Evolutionary conservation across 2,329 filamentous ascomycete species (phyloP).

Genomic region (Claviceps sp.): DNA sequence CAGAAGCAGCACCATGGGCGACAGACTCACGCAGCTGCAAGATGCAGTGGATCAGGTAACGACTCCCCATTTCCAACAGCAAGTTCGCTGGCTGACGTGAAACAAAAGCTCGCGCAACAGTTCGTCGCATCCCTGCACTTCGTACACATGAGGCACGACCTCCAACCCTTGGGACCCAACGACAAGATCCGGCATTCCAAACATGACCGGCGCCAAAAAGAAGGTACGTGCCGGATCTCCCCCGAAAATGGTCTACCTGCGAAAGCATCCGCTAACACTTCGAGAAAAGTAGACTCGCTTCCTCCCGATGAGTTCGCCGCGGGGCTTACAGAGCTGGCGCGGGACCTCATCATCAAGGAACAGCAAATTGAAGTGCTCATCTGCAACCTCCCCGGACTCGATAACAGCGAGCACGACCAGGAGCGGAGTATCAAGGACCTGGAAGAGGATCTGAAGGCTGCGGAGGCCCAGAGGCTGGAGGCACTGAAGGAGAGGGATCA

Average conservation of each 20-base stretch:
- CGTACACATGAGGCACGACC: slow-evolving; percentile 54
- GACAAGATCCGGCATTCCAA: slow-evolving; percentile 48
- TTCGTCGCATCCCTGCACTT: slow-evolving; percentile 55
- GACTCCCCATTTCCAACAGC: not conserved
- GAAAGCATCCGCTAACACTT: slow-evolving; percentile 1
- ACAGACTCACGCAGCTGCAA: slow-evolving; percentile 71
- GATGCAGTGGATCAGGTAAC: slow-evolving; percentile 69
- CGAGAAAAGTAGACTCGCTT: slow-evolving; percentile 41
- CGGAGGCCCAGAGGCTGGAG: slow-evolving; percentile 48
- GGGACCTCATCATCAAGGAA: slow-evolving; percentile 65
- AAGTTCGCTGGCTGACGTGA: not conserved
- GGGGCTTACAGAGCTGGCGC: slow-evolving; percentile 58
- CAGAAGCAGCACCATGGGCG: slow-evolving; percentile 40
- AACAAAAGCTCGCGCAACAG: slow-evolving; percentile 47
- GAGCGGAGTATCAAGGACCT: slow-evolving; percentile 51
- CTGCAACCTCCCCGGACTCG: slow-evolving; percentile 60
- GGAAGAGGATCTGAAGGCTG: slow-evolving; percentile 49
- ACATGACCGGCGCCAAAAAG: slow-evolving; percentile 36
- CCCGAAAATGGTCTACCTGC: not conserved
- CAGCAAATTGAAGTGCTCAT: slow-evolving; percentile 74
- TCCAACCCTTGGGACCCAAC: slow-evolving; percentile 41
- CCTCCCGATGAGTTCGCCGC: slow-evolving; percentile 50
- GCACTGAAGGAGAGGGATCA: slow-evolving; percentile 51
- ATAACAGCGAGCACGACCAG: slow-evolving; percentile 67
- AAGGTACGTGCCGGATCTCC: slow-evolving; percentile 24